Conservation (phyloP, 345 rosid species). For the Psidium friedrichsthalianum region DNA sequence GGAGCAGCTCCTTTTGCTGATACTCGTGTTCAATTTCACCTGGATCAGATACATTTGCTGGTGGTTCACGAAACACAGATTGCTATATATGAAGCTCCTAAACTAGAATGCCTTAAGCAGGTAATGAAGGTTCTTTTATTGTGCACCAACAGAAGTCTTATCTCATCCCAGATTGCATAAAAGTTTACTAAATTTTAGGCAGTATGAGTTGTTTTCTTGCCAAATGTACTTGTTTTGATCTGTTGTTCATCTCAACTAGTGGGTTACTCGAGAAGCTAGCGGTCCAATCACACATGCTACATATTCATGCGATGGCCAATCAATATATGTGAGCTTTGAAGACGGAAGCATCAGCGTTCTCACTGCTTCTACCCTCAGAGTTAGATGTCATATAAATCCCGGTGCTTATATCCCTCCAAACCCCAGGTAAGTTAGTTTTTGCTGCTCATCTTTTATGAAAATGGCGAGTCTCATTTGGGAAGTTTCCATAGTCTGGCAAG, state of each 20-base stretch:
- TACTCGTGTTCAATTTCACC: conserved; percentile 78
- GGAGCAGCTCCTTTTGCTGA: conserved; percentile 47
- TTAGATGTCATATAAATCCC: conserved; percentile 75
- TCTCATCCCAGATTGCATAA: not conserved
- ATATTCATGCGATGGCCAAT: conserved; percentile 77
- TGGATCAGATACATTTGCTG: conserved; percentile 59
- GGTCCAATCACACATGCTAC: conserved; percentile 81
- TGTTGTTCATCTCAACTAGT: conserved; percentile 23
- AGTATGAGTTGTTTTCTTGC: not conserved
- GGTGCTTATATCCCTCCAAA: conserved; percentile 58
- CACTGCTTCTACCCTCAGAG: conserved; percentile 48
- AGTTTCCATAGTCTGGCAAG: not conserved
- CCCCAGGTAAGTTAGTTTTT: conserved; percentile 39
- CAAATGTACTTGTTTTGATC: not conserved
- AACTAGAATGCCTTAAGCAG: conserved; percentile 69
- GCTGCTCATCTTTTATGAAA: not conserved
- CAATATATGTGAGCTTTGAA: conserved; percentile 73
- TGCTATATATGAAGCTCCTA: conserved; percentile 70
- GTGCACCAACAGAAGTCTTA: not conserved
- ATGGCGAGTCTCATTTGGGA: not conserved
- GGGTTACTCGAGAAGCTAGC: conserved; percentile 52
- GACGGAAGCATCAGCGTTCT: conserved; percentile 67
- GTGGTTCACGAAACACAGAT: conserved; percentile 83
- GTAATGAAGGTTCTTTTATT: conserved; percentile 7
- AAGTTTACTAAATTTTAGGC: not conserved